phyloP scores from a whole-genome alignment of 1,284 basidiomycete species.

The Fomitiporia mediterranea region DNA sequence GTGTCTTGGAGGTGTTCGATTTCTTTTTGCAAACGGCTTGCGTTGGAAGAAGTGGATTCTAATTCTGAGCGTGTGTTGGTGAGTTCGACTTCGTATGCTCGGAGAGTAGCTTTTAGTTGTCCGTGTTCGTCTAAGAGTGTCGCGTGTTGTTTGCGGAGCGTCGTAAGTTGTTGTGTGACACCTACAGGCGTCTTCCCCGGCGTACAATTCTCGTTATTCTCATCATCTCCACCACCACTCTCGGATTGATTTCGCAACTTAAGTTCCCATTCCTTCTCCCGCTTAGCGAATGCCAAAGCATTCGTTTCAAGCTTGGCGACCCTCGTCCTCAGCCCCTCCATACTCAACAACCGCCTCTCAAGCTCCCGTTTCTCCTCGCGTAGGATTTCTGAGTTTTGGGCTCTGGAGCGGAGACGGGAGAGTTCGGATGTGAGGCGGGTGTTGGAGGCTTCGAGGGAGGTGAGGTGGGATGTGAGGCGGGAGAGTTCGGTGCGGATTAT shows the following conservation, averaged over 20 bases:
- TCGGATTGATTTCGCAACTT: constrained; percentile 2
- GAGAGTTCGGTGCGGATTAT: constrained; percentile 60
- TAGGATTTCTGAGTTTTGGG: constrained; percentile 62
- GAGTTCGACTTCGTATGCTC: constrained; percentile 48
- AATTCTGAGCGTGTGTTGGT: constrained; percentile 33
- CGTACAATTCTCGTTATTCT: neutral
- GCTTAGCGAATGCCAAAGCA: constrained; percentile 37
- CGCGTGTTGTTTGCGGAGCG: constrained; percentile 56
- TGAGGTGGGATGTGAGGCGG: constrained; percentile 56
- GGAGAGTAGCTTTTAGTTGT: constrained; percentile 44
- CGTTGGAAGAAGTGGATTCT: constrained; percentile 34
- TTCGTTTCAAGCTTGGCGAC: constrained; percentile 48
- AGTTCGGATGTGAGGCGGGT: constrained; percentile 53
- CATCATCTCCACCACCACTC: too few relatives aligned
- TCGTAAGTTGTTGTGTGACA: constrained; percentile 48
- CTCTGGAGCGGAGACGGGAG: constrained; percentile 45
- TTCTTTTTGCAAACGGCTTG: constrained; percentile 33
- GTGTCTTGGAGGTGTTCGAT: constrained; percentile 29
- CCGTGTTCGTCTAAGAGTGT: constrained; percentile 63
- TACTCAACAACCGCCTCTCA: constrained; percentile 47
- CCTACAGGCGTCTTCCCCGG: constrained; percentile 45
- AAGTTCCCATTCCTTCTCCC: constrained; percentile 22
- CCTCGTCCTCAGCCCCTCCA: constrained; percentile 54
- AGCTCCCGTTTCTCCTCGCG: constrained; percentile 69
- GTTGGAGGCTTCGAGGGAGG: constrained; percentile 61